Percentiles rank a stretch among this genome's conserved stretches.
These are phyloP conservation scores for Gossypium stocksii DNA, from an alignment of 345 rosid genomes.

Conservation along the genomic window DNA sequence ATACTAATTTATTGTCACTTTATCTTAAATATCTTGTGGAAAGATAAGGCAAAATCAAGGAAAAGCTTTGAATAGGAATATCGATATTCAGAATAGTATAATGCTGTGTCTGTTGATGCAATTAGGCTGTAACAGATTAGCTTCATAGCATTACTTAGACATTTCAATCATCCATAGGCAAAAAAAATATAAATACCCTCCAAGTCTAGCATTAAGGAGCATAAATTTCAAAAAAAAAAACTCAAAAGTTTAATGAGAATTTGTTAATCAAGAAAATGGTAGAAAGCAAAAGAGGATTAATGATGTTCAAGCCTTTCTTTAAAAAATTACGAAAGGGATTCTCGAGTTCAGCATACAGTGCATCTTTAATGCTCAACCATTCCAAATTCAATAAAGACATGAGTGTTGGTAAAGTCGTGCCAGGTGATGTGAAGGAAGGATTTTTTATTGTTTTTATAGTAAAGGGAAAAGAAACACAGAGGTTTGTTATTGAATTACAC, in stretches of 20 bases:
- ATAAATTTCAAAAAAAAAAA: not conserved
- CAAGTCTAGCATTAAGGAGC: not conserved
- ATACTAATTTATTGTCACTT: not conserved
- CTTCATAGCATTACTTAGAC: not conserved
- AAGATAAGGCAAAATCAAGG: not conserved
- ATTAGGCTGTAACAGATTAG: not conserved
- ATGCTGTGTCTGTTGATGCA: not conserved
- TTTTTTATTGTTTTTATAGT: slow-evolving; percentile 7
- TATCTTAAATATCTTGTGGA: not conserved
- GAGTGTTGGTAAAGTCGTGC: not conserved
- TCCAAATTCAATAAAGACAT: not conserved
- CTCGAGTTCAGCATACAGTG: not conserved
- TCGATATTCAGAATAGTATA: not conserved
- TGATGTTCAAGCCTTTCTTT: slow-evolving; percentile 6
- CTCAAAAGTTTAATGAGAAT: not conserved
- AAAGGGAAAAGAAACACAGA: slow-evolving; percentile 25
- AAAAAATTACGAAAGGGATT: not conserved
- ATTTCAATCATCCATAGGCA: not conserved
- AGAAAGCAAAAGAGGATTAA: not conserved
- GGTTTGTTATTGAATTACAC: slow-evolving; percentile 26
- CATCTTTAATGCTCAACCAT: not conserved
- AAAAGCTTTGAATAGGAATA: not conserved
- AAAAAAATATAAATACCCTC: not conserved
- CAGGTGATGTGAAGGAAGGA: slow-evolving; percentile 6
- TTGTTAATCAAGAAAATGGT: not conserved